Percentiles rank a stretch among this genome's conserved stretches.
Conservation (phyloP, 495 filamentous ascomycete genomes). For the Neurospora sp. region DNA sequence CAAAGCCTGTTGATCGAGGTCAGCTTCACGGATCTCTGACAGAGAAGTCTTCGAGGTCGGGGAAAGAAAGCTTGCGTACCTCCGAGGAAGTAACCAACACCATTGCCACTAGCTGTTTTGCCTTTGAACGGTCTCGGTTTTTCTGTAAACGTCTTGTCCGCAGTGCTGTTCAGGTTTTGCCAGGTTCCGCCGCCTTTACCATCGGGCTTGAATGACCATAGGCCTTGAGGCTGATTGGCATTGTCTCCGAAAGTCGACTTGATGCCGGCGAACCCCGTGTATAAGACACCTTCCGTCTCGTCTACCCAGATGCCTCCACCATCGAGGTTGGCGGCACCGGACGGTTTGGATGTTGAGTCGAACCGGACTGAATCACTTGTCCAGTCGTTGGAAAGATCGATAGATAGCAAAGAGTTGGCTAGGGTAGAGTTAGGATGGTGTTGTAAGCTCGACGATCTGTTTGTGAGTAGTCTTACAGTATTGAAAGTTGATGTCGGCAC, state of each 20-base stretch:
- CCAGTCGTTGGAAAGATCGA: conserved; percentile 14
- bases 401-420: conserved; percentile 15
- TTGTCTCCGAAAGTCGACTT: conserved; percentile 7
- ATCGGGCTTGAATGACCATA: conserved; percentile 17
- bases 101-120: conserved; percentile 8
- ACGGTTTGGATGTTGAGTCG: conserved; percentile 10
- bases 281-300: conserved; percentile 6
- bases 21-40: background rate
- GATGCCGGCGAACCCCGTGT: conserved; percentile 16
- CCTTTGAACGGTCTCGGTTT: conserved; percentile 10
- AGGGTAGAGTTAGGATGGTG: background rate
- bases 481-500: conserved; percentile 4
- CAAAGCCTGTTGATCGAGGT: background rate
- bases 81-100: conserved; percentile 12
- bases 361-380: conserved; percentile 6
- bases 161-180: conserved; percentile 13
- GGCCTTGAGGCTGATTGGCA: conserved; percentile 3
- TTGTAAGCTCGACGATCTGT: background rate
- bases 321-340: conserved; percentile 6
- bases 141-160: conserved; percentile 8
- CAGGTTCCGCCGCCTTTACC: conserved; percentile 7
- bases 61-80: conserved; percentile 1
- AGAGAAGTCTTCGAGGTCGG: background rate
- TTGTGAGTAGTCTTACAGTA: conserved; percentile 7
- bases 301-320: conserved; percentile 17